Base-by-base conservation (phyloP, 768 basidiomycete genomes). In the Mycena capillaripes region DNA sequence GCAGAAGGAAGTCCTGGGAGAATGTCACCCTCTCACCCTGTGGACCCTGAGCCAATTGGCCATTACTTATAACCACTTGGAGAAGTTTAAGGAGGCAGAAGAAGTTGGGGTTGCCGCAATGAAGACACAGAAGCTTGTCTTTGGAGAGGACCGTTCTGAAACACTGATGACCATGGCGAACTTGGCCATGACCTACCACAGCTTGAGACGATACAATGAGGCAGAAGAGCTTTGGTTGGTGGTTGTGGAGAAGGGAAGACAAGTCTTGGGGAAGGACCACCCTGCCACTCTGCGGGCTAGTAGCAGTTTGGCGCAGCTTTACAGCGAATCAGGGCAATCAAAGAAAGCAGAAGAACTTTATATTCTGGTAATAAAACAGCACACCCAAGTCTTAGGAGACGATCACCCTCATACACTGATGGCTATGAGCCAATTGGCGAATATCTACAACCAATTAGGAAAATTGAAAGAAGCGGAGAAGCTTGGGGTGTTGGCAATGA, bases 21-120 rank as follows among this genome's bases (percentile, higher is more conserved):
- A 48, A n/a, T 9, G 23, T 48, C n/a, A 48, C 46, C 46, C 46
- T 48, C 23, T 48, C 46, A 48, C 46, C 21, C 23, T 48, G n/a
- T 25, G 46, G n/a, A 23, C 46, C n/a, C 7, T 48, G 46, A 48
- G 46, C 21, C 46, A 48, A 48, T 48, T 48, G 46, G 46, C 46
- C n/a, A 25, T 48, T n/a, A 48, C n/a, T 48, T 48, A 48, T 21
- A 48, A 23, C 46, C 46, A 25, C 46, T 48, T 48, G 46, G 8
- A 48, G 46, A 48, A 48, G 46, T 48, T 48, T n/a, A 48, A 48
- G 46, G 46, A 48, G 46, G 46, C 46, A 48, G 46, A 48, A 48
- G 46, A 48, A 48, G 4, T 48, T 8, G 46, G 46, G 46, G 3
- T 48, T 21, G 46, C 46, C 23, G 46, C 46, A 25, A 48, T 48